A percentile compares a stretch with the other conserved stretches of the same genome.
phyloP scores from a whole-genome alignment of 345 rosid genomes.

The Crucihimalaya himalaica region DNA sequence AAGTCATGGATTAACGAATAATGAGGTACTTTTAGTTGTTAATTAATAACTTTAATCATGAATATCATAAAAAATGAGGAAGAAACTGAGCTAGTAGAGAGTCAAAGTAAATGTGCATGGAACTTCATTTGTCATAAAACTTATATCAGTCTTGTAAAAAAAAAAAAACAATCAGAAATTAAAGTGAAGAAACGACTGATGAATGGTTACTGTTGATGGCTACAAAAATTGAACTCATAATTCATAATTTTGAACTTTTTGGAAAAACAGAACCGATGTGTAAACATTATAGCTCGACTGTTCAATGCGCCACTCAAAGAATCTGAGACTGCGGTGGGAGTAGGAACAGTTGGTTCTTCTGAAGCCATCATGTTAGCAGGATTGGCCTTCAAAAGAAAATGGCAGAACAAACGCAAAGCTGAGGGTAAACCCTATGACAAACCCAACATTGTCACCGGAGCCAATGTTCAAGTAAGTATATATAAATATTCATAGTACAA shows the following conservation, averaged over 20 bases:
- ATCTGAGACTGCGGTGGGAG: constrained; percentile 79
- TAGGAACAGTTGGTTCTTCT: constrained; percentile 91
- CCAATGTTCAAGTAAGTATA: constrained; percentile 76
- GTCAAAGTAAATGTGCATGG: background rate
- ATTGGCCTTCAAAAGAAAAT: constrained; percentile 85
- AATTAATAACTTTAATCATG: background rate
- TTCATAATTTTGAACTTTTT: background rate
- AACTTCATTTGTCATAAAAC: background rate
- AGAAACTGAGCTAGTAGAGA: background rate
- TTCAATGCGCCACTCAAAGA: constrained; percentile 86
- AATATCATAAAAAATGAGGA: background rate
- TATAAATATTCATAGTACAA: background rate
- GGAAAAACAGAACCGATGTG: constrained; percentile 80
- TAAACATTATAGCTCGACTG: constrained; percentile 86
- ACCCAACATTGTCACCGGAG: constrained; percentile 94
- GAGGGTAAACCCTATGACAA: constrained; percentile 81
- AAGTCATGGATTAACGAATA: background rate
- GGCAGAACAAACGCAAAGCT: constrained; percentile 91
- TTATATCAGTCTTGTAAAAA: background rate
- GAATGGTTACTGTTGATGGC: background rate
- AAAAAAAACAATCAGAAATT: background rate
- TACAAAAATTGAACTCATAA: background rate
- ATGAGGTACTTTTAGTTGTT: background rate
- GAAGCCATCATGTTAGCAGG: constrained; percentile 98
- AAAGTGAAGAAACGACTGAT: background rate